Evolutionary conservation across 2,329 filamentous ascomycete genomes (phyloP), one percentile per base, ranked within the genome.

Genomic region (Fusarium pseudoanthophilum): DNA sequence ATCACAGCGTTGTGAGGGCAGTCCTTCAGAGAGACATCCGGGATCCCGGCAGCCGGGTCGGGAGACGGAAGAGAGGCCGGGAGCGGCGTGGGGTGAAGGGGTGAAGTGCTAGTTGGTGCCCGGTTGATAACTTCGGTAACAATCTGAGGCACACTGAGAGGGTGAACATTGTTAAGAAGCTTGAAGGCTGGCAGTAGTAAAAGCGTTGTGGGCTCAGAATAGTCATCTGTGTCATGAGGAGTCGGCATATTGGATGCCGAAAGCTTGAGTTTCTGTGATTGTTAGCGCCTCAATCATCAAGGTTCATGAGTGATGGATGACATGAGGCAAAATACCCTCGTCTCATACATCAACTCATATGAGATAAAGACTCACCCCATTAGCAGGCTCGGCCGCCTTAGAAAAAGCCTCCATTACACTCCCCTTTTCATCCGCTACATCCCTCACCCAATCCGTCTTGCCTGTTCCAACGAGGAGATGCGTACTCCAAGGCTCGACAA

Each of bases 391-490:
- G 16, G 86, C 84, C 3, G 87, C 86, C 60, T 85, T 84, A 20
- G 83, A 88, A 75, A 95, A 88, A 4, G 92, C 93, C 84, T 94
- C 87, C 93, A 95, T 95, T 37, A 95, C 88, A 79, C 92, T 94
- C 11, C 92, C 93, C 82, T 93, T 92, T 85, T 98, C 96, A 79
- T 98, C 93, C 64, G 89, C 90, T 51, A 97, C 93, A 84, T 97
- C 92, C 68, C 93, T 85, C 79, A 95, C 92, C 96, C 96, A 99
- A 83, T 99, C 96, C 32, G 92, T 89, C 88, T 98, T 97, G 69
- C 95, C 94, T n/a, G 96, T 99, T 30, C 94, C 96, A 21, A 98
- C 94, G 37, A 99, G 85, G 70, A 97, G 80, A 83, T 99, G 96
- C 26, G 95, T 96, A 78, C 90, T 92, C 93, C 94, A 98, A 40